Conservation (phyloP, 192 early-diverging fungal species). For the Neocallimastix lanati region DNA sequence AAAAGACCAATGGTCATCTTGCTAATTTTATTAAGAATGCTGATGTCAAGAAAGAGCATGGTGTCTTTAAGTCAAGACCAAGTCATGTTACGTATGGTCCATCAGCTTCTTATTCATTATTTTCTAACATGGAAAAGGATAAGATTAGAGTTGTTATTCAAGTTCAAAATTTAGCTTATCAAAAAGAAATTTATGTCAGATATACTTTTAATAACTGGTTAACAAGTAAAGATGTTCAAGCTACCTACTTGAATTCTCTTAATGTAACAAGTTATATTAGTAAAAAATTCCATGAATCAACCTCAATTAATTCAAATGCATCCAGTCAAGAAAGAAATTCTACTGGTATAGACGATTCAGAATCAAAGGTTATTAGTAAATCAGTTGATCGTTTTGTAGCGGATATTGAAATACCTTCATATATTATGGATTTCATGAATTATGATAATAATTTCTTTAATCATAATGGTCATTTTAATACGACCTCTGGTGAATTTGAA, state of each 20-base stretch:
- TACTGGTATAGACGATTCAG: not conserved
- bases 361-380: not conserved
- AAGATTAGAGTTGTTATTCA: not conserved
- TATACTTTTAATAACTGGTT: not conserved
- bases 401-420: not conserved
- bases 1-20: not conserved
- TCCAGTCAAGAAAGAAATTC: not conserved
- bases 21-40: not conserved
- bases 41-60: not conserved
- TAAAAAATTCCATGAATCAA: not conserved
- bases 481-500: not conserved
- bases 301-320: not conserved
- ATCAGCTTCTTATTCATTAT: not conserved
- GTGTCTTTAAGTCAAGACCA: not conserved
- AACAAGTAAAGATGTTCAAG: not conserved
- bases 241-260: not conserved
- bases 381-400: not conserved
- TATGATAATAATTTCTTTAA: not conserved
- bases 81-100: not conserved
- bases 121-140: not conserved
- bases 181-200: not conserved
- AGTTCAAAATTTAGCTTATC: not conserved
- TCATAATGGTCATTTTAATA: not conserved
- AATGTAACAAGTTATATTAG: not conserved
- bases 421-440: not conserved